Evolutionary conservation across 2,329 filamentous ascomycete species (phyloP).

Genomic region (Fusarium proliferatum): DNA sequence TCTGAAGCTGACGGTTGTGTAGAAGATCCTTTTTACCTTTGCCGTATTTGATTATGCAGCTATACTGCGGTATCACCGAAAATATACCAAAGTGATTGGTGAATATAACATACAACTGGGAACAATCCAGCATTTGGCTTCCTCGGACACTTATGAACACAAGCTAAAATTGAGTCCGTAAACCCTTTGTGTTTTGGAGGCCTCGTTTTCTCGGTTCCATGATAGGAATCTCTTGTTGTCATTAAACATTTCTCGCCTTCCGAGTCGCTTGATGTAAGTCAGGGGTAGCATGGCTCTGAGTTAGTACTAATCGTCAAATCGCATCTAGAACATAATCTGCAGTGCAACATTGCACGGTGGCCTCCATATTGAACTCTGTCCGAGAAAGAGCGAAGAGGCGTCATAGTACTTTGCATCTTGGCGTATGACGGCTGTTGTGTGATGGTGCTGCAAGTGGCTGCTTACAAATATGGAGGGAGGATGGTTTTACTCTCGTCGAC

Average conservation of each 20-base stretch:
- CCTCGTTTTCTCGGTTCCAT: background rate
- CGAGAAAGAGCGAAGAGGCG: conserved; percentile 8
- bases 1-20: background rate
- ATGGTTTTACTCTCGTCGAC: background rate
- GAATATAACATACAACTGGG: background rate
- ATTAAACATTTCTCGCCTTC: background rate
- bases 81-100: background rate
- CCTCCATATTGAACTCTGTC: background rate
- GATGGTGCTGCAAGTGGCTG: conserved; percentile 14
- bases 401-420: conserved; percentile 6
- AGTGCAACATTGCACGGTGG: conserved; percentile 28
- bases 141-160: background rate
- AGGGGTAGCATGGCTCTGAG: conserved; percentile 9
- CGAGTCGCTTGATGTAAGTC: conserved; percentile 3
- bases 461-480: background rate
- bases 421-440: conserved; percentile 35
- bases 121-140: background rate
- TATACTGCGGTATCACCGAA: background rate
- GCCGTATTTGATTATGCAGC: background rate
- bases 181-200: background rate
- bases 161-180: background rate
- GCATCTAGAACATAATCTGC: conserved; percentile 36
- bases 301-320: conserved; percentile 6
- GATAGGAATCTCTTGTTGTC: background rate
- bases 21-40: background rate